These are phyloP conservation scores for Dillenia turbinata DNA, from an alignment of 164 flowering plant species.

Conservation along the genomic window DNA sequence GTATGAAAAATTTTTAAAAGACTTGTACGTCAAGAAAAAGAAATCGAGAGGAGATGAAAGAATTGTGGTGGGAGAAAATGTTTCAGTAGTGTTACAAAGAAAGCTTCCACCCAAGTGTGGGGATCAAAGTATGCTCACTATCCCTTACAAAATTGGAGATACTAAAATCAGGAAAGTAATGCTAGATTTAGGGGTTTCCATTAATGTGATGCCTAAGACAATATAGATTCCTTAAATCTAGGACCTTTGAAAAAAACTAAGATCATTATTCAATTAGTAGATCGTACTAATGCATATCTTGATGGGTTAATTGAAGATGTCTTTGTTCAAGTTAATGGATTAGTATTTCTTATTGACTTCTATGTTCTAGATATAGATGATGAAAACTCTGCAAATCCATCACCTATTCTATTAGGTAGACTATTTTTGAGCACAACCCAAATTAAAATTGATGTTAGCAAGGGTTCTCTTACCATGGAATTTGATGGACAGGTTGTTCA, in stretches of 20 bases:
- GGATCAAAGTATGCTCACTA: slow-evolving; percentile 8
- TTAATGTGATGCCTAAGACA: slow-evolving; percentile 9
- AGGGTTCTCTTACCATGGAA: no score
- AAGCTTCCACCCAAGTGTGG: slow-evolving; percentile 5
- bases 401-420: no score
- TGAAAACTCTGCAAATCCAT: background rate
- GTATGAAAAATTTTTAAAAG: slow-evolving; percentile 13
- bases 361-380: slow-evolving; percentile 1
- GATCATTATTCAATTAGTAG: slow-evolving; percentile 6
- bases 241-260: background rate
- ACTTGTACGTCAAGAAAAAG: background rate
- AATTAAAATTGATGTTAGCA: no score
- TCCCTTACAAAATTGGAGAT: slow-evolving; percentile 5
- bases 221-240: background rate
- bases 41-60: background rate
- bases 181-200: slow-evolving; percentile 9
- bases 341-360: background rate
- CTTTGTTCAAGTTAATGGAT: background rate
- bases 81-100: background rate
- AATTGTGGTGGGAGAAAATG: slow-evolving; percentile 7
- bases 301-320: slow-evolving; percentile 5
- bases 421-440: no score
- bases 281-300: slow-evolving; percentile 2
- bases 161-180: background rate
- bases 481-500: no score